Evolutionary conservation across 805 yeast species (phyloP), one percentile per base, ranked within the genome.

Genomic region (Jamesozyma lodderae): DNA sequence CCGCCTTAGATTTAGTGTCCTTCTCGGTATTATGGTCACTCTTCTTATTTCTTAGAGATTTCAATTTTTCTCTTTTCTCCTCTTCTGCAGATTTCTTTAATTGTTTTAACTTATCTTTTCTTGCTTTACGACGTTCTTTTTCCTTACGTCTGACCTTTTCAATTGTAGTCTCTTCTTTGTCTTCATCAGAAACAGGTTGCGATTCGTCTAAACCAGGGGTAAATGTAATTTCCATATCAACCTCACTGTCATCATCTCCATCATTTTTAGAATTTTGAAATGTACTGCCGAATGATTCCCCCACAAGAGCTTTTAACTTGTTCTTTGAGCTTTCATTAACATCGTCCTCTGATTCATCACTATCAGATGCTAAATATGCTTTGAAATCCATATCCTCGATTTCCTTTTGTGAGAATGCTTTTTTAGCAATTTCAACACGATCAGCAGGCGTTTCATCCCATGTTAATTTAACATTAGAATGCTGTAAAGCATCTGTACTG

Each of bases 381-480:
- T 83, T 76, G 64, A 88, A 81, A 59, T 88, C 96, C 87, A 80
- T 81, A 36, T 81, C 90, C 50, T 81, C 92, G 34, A 86, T 69
- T 57, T 92, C 97, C 56, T 82, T 79, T 57, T 83, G 92, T 35
- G 86, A 77, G 59, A 92, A 90, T 6, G 87, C 85, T 48, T 81
- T 79, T 13, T 81, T 72, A 1, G 96, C 73, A 38, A 88, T 59
- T 41, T 81, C 76, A 14, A 76, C 60, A 53, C 98, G 75, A 53
- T 87, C 96, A 41, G 78, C 80, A 6, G 98, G 97, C 0, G 97
- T 94, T 64, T 90, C 97, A 61, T 92, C 98, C 98, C 98, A 92
- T 0, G 97, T 88, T 48, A 92, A 69, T 59, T 85, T 88, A 35
- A 92, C 98, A 53, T 88, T 92, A 13, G 97, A 88, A 56, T 87